A percentile compares a stretch with the other conserved stretches of the same genome.
These are phyloP conservation scores for Sugiyamaella neomexicana DNA, from an alignment of 1,139 yeast genomes.

Conservation along the genomic window DNA sequence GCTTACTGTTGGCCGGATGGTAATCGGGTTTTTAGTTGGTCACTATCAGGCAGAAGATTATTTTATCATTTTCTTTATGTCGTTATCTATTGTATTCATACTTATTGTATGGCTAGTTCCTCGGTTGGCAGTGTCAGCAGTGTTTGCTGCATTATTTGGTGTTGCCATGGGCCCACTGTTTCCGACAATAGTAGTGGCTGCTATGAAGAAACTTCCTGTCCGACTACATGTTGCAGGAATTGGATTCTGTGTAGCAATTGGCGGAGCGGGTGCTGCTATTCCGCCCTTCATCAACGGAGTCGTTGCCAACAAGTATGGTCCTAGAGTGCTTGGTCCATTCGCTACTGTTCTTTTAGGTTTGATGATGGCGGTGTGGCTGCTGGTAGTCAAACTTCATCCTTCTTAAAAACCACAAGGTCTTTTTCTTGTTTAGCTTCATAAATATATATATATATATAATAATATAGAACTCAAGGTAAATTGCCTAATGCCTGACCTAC, in stretches of 20 bases:
- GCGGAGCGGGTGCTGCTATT: constrained; percentile 75
- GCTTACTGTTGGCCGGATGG: constrained; percentile 58
- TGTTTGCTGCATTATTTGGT: constrained; percentile 57
- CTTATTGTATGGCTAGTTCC: constrained; percentile 37
- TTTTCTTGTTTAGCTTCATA: not conserved
- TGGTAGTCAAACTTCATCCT: constrained; percentile 22
- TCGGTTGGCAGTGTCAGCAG: constrained; percentile 33
- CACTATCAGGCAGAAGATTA: constrained; percentile 31
- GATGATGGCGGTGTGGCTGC: constrained; percentile 35
- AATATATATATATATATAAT: not conserved
- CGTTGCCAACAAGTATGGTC: constrained; percentile 34
- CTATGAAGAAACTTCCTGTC: constrained; percentile 62
- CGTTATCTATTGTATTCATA: constrained; percentile 29
- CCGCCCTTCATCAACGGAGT: constrained; percentile 39
- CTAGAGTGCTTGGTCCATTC: constrained; percentile 36
- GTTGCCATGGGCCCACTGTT: constrained; percentile 76
- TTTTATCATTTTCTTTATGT: constrained; percentile 29
- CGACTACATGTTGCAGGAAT: constrained; percentile 65
- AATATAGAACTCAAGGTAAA: not conserved
- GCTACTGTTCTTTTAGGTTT: constrained; percentile 30
- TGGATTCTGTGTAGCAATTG: constrained; percentile 75
- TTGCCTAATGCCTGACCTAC: constrained; percentile 83
- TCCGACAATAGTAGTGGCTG: constrained; percentile 70
- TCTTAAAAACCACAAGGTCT: not conserved
- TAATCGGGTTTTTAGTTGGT: constrained; percentile 42